Evolutionary conservation across 192 early-diverging fungal genomes (phyloP).

Genomic region (Backusella westeae): DNA sequence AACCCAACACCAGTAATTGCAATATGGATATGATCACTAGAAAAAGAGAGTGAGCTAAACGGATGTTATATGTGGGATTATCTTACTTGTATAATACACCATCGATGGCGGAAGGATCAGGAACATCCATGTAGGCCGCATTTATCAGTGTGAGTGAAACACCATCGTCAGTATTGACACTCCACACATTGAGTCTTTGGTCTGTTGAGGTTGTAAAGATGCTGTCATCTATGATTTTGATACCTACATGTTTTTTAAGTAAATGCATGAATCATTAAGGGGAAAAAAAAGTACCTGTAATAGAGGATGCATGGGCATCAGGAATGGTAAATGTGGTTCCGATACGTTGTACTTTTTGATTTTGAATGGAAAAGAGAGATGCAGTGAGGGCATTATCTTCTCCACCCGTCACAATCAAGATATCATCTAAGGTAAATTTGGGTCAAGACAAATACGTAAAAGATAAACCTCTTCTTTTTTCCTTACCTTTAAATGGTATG

Average conservation of each 20-base stretch:
- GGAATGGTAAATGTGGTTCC: constrained; percentile 20
- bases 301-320: constrained; percentile 67
- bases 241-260: constrained; percentile 24
- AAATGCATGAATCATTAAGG: neutral
- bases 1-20: constrained; percentile 61
- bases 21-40: constrained; percentile 16
- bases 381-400: constrained; percentile 68
- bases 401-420: constrained; percentile 66
- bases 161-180: constrained; percentile 16
- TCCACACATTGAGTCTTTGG: constrained; percentile 66
- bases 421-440: neutral
- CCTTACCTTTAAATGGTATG: constrained; percentile 12
- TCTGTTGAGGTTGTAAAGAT: constrained; percentile 63
- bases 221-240: constrained; percentile 34
- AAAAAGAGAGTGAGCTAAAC: neutral
- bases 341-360: constrained; percentile 13
- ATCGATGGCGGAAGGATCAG: constrained; percentile 64
- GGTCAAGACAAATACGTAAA: no score
- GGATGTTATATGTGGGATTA: neutral
- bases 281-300: constrained; percentile 46
- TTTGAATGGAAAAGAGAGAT: neutral
- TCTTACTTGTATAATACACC: constrained; percentile 19
- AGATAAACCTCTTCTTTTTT: neutral
- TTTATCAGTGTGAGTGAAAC: constrained; percentile 31
- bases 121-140: constrained; percentile 58